Conservation (phyloP, 2,329 filamentous ascomycete species). For the Herpotrichia juniperi region DNA sequence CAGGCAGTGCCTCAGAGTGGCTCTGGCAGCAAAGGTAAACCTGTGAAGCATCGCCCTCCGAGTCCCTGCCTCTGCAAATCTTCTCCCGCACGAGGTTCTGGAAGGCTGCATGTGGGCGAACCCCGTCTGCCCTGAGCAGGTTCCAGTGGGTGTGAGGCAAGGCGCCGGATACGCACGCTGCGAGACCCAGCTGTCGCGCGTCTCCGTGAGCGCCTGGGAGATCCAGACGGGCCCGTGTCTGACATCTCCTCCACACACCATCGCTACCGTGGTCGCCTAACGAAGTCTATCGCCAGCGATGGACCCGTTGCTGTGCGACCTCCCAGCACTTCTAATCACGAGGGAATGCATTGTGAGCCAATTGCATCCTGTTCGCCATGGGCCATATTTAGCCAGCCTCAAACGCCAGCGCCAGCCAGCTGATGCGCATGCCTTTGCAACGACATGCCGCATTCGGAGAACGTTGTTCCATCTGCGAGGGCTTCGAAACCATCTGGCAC, state of each 20-base stretch:
- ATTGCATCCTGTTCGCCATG: not conserved
- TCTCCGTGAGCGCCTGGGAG: conserved; percentile 2
- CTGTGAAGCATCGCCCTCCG: not conserved
- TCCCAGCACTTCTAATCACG: conserved; percentile 3
- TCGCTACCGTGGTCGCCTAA: conserved; percentile 11
- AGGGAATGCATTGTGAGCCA: not conserved
- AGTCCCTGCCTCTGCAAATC: conserved; percentile 9
- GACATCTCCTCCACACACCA: not conserved
- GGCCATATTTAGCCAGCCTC: not conserved
- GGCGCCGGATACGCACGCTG: not conserved
- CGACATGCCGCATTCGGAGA: not conserved
- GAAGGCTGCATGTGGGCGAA: not conserved
- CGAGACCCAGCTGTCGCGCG: not conserved
- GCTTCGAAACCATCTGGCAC: conserved; percentile 10
- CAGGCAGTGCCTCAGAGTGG: conserved; percentile 11
- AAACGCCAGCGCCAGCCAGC: conserved; percentile 6
- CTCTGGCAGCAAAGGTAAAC: conserved; percentile 5
- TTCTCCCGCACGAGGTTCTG: conserved; percentile 4
- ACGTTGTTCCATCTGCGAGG: conserved; percentile 9
- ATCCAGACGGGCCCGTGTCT: conserved; percentile 9
- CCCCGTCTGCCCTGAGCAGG: not conserved
- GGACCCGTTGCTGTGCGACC: conserved; percentile 10
- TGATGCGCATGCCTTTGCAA: not conserved
- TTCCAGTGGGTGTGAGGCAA: conserved; percentile 5
- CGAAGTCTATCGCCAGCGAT: conserved; percentile 6